Base-by-base conservation (phyloP, 192 early-diverging fungal species). In the Rhizophagus prolifer region DNA sequence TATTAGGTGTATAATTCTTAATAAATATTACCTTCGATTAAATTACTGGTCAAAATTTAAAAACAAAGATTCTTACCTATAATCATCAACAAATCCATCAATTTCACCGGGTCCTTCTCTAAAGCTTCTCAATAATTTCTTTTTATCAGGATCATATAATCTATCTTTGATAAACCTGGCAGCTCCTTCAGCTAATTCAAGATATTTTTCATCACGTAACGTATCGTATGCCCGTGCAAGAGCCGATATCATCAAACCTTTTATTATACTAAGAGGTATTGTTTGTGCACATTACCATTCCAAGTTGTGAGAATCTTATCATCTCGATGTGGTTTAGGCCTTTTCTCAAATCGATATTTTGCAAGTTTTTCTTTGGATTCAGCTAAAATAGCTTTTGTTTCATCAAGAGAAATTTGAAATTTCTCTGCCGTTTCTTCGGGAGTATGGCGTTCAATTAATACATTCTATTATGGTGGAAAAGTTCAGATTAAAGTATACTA, bases 281-380 rank as follows among this genome's bases (percentile, higher is more conserved):
- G 9, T 12, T 44, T 44, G 10, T 44, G 10, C 36, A 6, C 7
- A 26, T 16, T 78, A 79, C 87, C 90, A 73, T 91, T 91, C 90
- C 90, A 91, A 58, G 83, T 78, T 30, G 85, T 83, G 10, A 91
- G 75, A 59, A 91, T 84, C 80, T 91, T 91, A 46, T 91, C 89
- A 78, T 91, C 90, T 12, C 76, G 79, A 73, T 88, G 85, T 6
- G 90, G 90, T 60, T 79, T 79, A 4, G 90, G 89, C 1, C 90
- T 81, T 6, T 78, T 58, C 25, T 79, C 68, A 19, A 38, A 23
- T 34, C 89, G 81, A 64, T 80, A 78, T 21, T 82, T 79, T 79
- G 79, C 79, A 41, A 91, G 70, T 65, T 85, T 82, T 14, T 77
- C 47, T 28, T 81, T 82, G 14, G 70, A 82, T 8, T 68, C 50